Conservation (phyloP, 2,329 filamentous ascomycete species). For the Mycogone perniciosa region DNA sequence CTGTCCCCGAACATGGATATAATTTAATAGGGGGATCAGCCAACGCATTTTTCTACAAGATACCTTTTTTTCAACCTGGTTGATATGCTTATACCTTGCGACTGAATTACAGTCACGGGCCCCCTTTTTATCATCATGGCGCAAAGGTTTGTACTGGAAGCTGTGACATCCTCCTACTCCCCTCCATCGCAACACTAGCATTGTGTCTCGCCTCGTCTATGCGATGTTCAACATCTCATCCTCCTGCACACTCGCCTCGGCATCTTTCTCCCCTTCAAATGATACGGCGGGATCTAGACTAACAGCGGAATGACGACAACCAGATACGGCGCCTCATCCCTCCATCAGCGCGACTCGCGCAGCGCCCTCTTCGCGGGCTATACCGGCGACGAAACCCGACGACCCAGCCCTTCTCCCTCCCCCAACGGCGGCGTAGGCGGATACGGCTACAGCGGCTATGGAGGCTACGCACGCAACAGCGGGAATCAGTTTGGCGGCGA, state of each 20-base stretch:
- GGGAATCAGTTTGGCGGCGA: constrained; percentile 25
- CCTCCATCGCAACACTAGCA: neutral
- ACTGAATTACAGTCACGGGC: neutral
- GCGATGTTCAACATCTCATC: neutral
- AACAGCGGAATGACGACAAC: neutral
- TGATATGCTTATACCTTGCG: neutral
- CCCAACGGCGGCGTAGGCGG: constrained; percentile 24
- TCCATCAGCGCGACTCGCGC: constrained; percentile 68
- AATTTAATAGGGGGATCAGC: too few species aligned
- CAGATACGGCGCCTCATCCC: constrained; percentile 61
- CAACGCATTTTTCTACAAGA: neutral
- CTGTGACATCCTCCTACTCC: neutral
- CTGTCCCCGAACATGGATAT: neutral
- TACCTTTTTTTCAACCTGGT: constrained; percentile 2
- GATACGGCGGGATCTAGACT: neutral
- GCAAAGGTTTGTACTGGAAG: constrained; percentile 26
- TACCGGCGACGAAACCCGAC: constrained; percentile 40
- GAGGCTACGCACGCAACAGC: constrained; percentile 39
- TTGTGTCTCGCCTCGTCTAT: too few species aligned
- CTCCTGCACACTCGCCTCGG: neutral
- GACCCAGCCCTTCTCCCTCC: constrained; percentile 41
- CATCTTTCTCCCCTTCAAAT: neutral
- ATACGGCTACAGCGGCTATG: constrained; percentile 14
- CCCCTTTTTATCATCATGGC: constrained; percentile 21
- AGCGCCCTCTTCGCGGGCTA: constrained; percentile 73